A percentile compares a stretch with the other conserved stretches of the same genome.
Conservation (phyloP, 257 asterid genomes). For the Solanum arcanum region DNA sequence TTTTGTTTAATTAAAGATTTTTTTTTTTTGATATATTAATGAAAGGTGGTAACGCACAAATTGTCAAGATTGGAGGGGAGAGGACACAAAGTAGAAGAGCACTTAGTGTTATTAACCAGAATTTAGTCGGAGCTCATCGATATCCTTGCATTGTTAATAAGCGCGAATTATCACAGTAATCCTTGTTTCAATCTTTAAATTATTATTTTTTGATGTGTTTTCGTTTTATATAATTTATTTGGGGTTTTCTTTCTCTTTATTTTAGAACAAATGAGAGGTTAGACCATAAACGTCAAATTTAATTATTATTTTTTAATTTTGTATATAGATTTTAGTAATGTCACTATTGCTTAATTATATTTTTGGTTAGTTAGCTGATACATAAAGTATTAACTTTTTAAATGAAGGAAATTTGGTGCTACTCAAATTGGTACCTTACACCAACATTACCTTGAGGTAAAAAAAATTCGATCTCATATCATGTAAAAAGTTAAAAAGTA, state of each 20-base stretch:
- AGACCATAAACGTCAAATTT: neutral
- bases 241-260: neutral
- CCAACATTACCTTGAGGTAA: slow-evolving; percentile 26
- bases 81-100: too few species aligned
- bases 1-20: too few species aligned
- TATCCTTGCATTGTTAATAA: too few species aligned
- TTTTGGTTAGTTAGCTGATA: too few species aligned
- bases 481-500: neutral
- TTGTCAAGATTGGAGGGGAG: too few species aligned
- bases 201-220: neutral
- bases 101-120: too few species aligned
- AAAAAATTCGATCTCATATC: neutral
- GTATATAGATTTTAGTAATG: too few species aligned
- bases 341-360: too few species aligned
- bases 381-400: neutral
- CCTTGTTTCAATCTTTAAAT: slow-evolving; percentile 8
- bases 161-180: slow-evolving; percentile 47
- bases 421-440: slow-evolving; percentile 48
- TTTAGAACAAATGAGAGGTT: slow-evolving; percentile 42
- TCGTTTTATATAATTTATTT: neutral
- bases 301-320: too few species aligned
- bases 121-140: too few species aligned
- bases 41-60: too few species aligned
- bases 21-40: too few species aligned
- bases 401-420: slow-evolving; percentile 41